Evolutionary conservation across 805 yeast genomes (phyloP).

Genomic region (Kodamaea sagamina): DNA sequence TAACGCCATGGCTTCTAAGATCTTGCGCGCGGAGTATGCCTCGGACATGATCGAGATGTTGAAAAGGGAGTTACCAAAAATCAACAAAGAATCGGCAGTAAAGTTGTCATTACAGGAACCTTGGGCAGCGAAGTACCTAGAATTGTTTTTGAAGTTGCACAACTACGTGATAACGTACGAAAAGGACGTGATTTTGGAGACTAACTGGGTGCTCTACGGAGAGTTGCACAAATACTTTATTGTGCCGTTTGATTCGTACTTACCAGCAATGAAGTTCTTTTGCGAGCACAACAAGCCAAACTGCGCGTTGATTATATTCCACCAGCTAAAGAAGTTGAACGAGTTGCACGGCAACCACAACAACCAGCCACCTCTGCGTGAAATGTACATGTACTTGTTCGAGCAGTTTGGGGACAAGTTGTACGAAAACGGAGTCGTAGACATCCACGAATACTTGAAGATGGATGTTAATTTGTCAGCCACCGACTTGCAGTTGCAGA

Average conservation of each 20-base stretch:
- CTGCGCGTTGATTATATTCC: conserved; percentile 62
- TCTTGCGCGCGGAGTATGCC: conserved; percentile 38
- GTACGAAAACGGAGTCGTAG: conserved; percentile 66
- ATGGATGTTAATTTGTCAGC: conserved; percentile 55
- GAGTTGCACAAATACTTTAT: conserved; percentile 55
- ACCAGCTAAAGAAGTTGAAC: conserved; percentile 56
- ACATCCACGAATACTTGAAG: conserved; percentile 62
- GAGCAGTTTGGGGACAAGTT: conserved; percentile 57
- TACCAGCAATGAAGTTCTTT: conserved; percentile 59
- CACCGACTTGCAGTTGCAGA: conserved; percentile 58
- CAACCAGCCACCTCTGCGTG: conserved; percentile 37
- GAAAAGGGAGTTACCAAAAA: conserved; percentile 41
- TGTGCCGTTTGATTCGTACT: conserved; percentile 59
- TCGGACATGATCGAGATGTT: conserved; percentile 45
- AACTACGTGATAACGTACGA: conserved; percentile 32
- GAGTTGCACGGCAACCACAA: conserved; percentile 47
- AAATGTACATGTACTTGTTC: conserved; percentile 62
- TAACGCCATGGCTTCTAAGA: conserved; percentile 26
- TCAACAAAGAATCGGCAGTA: conserved; percentile 28
- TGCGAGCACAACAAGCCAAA: conserved; percentile 56
- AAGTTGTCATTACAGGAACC: conserved; percentile 31
- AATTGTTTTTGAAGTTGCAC: conserved; percentile 32
- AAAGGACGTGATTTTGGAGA: conserved; percentile 37
- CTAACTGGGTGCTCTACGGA: conserved; percentile 62
- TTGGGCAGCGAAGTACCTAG: conserved; percentile 27